phyloP scores from a whole-genome alignment of 2,329 filamentous ascomycete species.

The Xylaria sp. region DNA sequence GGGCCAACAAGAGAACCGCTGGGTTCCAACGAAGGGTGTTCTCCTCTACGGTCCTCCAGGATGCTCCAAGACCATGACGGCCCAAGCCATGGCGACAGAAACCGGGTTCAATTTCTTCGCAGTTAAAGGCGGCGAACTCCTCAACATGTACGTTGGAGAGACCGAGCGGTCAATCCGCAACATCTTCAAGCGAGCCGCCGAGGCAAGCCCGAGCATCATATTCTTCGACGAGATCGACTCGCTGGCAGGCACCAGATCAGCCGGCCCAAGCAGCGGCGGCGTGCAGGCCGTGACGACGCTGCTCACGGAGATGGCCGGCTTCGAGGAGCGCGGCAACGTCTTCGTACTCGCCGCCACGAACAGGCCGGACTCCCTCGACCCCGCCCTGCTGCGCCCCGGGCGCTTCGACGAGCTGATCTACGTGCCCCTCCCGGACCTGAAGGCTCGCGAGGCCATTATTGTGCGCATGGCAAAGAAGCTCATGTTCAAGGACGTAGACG shows the following conservation, averaged over 20 bases:
- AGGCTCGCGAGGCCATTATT: conserved; percentile 79
- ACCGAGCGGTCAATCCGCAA: conserved; percentile 85
- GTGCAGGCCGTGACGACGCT: conserved; percentile 89
- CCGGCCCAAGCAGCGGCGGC: conserved; percentile 44
- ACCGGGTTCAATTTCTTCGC: conserved; percentile 92
- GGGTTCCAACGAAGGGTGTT: conserved; percentile 75
- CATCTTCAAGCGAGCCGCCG: conserved; percentile 82
- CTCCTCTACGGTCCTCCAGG: conserved; percentile 91
- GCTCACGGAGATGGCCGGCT: conserved; percentile 94
- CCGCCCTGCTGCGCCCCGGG: conserved; percentile 83
- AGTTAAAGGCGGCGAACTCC: conserved; percentile 89
- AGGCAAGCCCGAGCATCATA: conserved; percentile 88
- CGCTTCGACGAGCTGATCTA: conserved; percentile 86
- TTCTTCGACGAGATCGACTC: conserved; percentile 98
- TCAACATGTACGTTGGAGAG: conserved; percentile 97
- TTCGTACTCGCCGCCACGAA: conserved; percentile 92
- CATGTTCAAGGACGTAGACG: conserved; percentile 68
- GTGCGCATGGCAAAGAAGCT: conserved; percentile 68
- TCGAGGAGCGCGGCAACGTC: conserved; percentile 82
- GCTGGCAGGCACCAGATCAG: conserved; percentile 64
- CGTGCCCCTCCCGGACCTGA: conserved; percentile 77
- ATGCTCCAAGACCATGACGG: conserved; percentile 92
- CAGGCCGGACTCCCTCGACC: conserved; percentile 82
- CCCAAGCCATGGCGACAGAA: conserved; percentile 89
- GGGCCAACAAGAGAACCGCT: conserved; percentile 46